Percentiles rank a stretch among this genome's conserved stretches.
Evolutionary conservation across 257 asterid genomes (phyloP).

Genomic region (Ophiorrhiza pumila): DNA sequence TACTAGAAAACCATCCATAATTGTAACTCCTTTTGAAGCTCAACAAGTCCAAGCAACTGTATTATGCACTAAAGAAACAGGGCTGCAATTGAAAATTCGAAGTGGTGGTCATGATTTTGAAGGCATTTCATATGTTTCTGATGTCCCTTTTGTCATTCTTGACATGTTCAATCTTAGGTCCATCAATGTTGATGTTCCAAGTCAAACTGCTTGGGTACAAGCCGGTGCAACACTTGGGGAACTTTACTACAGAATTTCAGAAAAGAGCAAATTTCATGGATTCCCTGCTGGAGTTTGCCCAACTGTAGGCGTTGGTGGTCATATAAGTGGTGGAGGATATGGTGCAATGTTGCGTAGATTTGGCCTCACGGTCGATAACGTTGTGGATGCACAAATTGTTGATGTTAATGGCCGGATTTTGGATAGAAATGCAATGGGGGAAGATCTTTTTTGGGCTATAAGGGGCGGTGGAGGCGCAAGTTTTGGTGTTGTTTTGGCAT

Average conservation of each 20-base stretch:
- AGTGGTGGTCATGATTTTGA: conserved; percentile 61
- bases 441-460: conserved; percentile 36
- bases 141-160: conserved; percentile 23
- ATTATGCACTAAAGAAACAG: conserved; percentile 26
- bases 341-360: conserved; percentile 11
- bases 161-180: conserved; percentile 40
- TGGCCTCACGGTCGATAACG: conserved; percentile 38
- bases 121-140: conserved; percentile 33
- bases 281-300: conserved; percentile 45
- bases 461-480: conserved; percentile 23
- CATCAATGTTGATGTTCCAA: conserved; percentile 16
- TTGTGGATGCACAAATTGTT: conserved; percentile 38
- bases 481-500: conserved; percentile 18
- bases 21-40: conserved; percentile 28
- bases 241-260: conserved; percentile 34
- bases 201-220: conserved; percentile 35
- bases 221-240: conserved; percentile 40
- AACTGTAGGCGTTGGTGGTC: conserved; percentile 40
- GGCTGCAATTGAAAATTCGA: conserved; percentile 35
- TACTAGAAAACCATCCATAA: conserved; percentile 31
- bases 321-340: conserved; percentile 18
- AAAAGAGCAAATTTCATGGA: conserved; percentile 30
- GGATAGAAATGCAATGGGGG: conserved; percentile 39
- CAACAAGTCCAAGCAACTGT: conserved; percentile 27
- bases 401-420: conserved; percentile 35